phyloP scores from a whole-genome alignment of 208 protist species.

The Spongospora subterranea region DNA sequence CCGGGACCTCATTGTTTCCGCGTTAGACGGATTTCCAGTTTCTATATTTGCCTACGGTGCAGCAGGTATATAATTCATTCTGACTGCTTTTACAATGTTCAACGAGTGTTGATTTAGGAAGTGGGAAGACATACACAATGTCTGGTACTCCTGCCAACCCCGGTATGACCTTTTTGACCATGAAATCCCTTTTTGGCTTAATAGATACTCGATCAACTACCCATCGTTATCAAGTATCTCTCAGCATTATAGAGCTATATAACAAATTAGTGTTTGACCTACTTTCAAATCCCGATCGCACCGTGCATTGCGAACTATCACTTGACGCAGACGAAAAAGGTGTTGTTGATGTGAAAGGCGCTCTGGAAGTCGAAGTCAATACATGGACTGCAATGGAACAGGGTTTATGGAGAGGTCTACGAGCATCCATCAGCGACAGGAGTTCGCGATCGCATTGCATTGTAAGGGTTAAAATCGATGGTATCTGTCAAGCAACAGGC shows the following conservation, averaged over 20 bases:
- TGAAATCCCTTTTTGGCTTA: not conserved
- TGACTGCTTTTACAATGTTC: too few species aligned
- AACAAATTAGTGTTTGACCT: not conserved
- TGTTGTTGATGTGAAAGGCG: constrained; percentile 2
- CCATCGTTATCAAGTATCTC: not conserved
- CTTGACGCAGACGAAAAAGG: not conserved
- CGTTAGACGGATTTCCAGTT: not conserved
- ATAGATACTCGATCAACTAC: not conserved
- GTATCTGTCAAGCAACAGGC: not conserved
- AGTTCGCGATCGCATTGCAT: constrained; percentile 19
- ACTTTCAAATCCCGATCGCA: not conserved
- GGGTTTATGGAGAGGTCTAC: not conserved
- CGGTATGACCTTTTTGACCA: not conserved
- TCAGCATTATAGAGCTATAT: not conserved
- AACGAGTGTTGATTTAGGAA: too few species aligned
- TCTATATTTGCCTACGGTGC: not conserved
- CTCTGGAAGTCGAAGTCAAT: not conserved
- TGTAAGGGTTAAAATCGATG: not conserved
- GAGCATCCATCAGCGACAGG: not conserved
- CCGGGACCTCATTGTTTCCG: not conserved
- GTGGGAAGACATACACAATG: constrained; percentile 12
- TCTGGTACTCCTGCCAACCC: not conserved
- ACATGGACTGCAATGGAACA: not conserved
- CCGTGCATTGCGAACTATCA: not conserved
- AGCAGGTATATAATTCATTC: too few species aligned